Percentiles rank a stretch among this genome's conserved stretches.
Evolutionary conservation across 306 rosid genomes (phyloP).

Genomic region (Gynostemma pentaphyllum): DNA sequence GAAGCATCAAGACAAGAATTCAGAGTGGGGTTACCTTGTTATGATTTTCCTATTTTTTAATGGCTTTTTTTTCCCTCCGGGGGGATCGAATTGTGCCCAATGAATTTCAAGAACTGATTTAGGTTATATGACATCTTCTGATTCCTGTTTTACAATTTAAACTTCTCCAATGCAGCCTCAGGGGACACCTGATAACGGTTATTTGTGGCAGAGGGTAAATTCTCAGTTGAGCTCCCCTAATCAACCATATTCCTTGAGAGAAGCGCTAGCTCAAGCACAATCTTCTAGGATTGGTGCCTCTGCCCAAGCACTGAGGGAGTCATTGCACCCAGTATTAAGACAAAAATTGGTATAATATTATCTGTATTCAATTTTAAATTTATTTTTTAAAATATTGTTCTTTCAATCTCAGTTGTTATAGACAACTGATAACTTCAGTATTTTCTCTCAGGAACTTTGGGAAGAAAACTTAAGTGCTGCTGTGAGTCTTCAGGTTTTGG

Average conservation of each 20-base stretch:
- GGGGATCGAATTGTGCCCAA: too few species aligned
- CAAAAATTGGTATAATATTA: slow-evolving; percentile 80
- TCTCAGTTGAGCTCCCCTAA: slow-evolving; percentile 95
- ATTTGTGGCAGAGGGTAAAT: slow-evolving; percentile 91
- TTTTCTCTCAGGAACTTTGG: slow-evolving; percentile 80
- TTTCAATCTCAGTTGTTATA: neutral
- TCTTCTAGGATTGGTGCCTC: slow-evolving; percentile 99
- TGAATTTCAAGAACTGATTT: too few species aligned
- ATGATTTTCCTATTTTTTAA: neutral
- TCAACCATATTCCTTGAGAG: slow-evolving; percentile 98
- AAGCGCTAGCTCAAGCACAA: slow-evolving; percentile 97
- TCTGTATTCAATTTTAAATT: neutral
- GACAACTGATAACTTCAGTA: neutral
- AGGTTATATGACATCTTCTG: neutral
- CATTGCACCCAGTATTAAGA: slow-evolving; percentile 88
- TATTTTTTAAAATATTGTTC: neutral
- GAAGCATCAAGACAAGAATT: slow-evolving; percentile 98
- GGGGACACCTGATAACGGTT: slow-evolving; percentile 92
- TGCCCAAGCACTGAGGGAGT: slow-evolving; percentile 95
- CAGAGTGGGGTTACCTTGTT: slow-evolving; percentile 52
- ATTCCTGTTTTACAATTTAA: slow-evolving; percentile 9
- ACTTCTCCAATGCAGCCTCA: slow-evolving; percentile 60
- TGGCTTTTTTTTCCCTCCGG: too few species aligned
- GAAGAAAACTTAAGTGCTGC: slow-evolving; percentile 97
- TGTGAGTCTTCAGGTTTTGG: slow-evolving; percentile 91